Evolutionary conservation across 805 yeast genomes (phyloP), one percentile per base, ranked within the genome.

Genomic region (Zygosaccharomyces rouxii): DNA sequence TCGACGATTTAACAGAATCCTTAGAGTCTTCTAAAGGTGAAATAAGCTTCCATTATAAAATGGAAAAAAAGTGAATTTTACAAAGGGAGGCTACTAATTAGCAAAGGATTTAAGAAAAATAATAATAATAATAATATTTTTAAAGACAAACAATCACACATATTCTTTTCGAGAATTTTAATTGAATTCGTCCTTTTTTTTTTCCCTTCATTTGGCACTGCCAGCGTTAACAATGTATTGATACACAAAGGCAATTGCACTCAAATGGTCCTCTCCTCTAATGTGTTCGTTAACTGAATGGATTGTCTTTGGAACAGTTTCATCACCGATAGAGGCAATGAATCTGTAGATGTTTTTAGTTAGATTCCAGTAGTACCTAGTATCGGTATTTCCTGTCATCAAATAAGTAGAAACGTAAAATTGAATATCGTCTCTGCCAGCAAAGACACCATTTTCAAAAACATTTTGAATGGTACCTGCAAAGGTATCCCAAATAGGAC

Each of bases 271-370:
- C 46, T 75, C 77, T 49, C 81, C 62, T 13, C 71, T 67, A 40
- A 79, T 62, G 53, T 70, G 74, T 63, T 86, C 94, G 60, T 85
- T 77, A 16, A 83, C 82, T 28, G 85, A 79, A 66, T 85, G 92
- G 38, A 74, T 68, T 38, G 74, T 70, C 28, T 64, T 53, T 30
- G 60, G 37, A 2, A 52, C 48, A 10, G 51, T 51, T 3, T 42
- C 43, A 31, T 51, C 53, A 1, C 55, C 41, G 16, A 61, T 53
- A 11, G 61, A 47, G 10, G 60, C 68, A 50, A 57, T 52, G 44
- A 68, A 80, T 14, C 90, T 72, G 69, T 73, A 85, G 45, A 85
- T 81, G 58, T 83, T 76, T 31, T 71, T 64, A 2, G 84, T 76
- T 56, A 85, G 67, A 38, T 67, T 60, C 89, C 88, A 83, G 65